These are phyloP conservation scores for Rhazya stricta DNA, from an alignment of 257 asterid genomes.

Conservation along the genomic window DNA sequence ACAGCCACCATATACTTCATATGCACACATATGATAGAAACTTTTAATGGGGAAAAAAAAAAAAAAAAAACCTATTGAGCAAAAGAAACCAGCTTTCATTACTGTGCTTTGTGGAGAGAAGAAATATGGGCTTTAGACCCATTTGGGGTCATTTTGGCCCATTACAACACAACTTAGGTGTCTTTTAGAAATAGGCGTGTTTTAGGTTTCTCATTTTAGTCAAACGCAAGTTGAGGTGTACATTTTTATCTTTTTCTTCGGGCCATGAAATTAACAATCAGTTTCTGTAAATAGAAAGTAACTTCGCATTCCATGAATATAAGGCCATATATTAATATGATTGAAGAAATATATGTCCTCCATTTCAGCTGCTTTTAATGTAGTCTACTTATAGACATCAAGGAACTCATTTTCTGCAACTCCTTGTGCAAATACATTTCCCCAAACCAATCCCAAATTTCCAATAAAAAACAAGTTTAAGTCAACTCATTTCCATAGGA, in stretches of 20 bases:
- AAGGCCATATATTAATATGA: background rate
- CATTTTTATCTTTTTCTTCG: background rate
- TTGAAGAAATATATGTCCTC: background rate
- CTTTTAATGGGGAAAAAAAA: no score
- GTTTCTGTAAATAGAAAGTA: background rate
- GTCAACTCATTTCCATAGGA: constrained; percentile 14
- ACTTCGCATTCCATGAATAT: background rate
- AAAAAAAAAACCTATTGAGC: background rate
- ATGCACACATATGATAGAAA: no score
- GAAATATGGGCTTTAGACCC: background rate
- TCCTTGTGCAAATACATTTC: constrained; percentile 8
- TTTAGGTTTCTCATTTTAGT: background rate
- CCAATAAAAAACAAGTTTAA: constrained; percentile 6
- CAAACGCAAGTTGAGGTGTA: background rate
- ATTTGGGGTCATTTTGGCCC: background rate
- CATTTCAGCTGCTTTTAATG: background rate
- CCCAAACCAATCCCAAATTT: constrained; percentile 21
- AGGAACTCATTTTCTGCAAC: background rate
- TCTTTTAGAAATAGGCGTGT: background rate
- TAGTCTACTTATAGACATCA: no score
- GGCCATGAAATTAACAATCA: background rate
- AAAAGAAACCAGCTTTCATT: background rate
- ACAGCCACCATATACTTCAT: background rate
- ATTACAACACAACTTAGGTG: background rate
- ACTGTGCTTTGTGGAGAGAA: background rate